A percentile compares a stretch with the other conserved stretches of the same genome.
These are phyloP conservation scores for Theobroma grandiflorum DNA, from an alignment of 441 rosid species.

Conservation along the genomic window DNA sequence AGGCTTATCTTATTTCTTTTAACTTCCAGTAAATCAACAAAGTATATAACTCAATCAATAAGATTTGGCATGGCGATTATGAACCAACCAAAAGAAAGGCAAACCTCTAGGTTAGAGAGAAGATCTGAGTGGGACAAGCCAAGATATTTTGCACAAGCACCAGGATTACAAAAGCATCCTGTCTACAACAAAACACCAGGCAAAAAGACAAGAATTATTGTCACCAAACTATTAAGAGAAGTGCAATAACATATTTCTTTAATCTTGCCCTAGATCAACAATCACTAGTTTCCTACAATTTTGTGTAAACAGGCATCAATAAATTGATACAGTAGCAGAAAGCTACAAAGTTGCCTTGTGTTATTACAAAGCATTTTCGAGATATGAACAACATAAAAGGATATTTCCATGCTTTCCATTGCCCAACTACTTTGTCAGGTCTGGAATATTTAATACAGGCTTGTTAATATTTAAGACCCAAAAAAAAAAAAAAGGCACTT, in stretches of 20 bases:
- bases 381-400: not conserved
- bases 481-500: not conserved
- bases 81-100: slow-evolving; percentile 16
- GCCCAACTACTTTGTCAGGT: not conserved
- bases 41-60: slow-evolving; percentile 2
- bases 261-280: not conserved
- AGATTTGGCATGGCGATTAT: slow-evolving; percentile 13
- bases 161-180: slow-evolving; percentile 99
- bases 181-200: slow-evolving; percentile 64
- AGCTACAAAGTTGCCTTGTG: not conserved
- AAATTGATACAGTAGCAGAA: slow-evolving; percentile 15
- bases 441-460: not conserved
- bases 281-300: not conserved
- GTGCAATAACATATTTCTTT: not conserved
- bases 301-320: slow-evolving; percentile 2
- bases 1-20: slow-evolving; percentile 14
- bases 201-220: slow-evolving; percentile 25
- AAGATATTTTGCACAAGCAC: slow-evolving; percentile 97
- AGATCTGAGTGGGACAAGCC: slow-evolving; percentile 87
- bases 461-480: not conserved
- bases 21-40: slow-evolving; percentile 26
- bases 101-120: slow-evolving; percentile 87
- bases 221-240: slow-evolving; percentile 27
- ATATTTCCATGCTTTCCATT: not conserved
- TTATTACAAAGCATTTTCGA: not conserved